Evolutionary conservation across 129 eudicot genomes (phyloP).

Genomic region (Tanacetum coccineum): DNA sequence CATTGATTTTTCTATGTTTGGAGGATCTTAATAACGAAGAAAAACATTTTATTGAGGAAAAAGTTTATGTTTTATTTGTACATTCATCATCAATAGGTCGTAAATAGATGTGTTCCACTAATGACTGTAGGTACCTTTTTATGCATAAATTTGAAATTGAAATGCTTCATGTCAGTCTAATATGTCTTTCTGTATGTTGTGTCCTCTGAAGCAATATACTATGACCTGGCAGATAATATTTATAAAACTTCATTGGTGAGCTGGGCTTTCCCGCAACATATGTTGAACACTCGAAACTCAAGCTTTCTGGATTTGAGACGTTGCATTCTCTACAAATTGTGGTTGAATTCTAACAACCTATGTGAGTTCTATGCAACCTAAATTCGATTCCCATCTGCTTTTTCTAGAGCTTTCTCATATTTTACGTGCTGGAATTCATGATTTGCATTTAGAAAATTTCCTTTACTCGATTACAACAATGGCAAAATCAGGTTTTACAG

Average conservation of each 20-base stretch:
- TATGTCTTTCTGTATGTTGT: no score
- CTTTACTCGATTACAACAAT: conserved; percentile 81
- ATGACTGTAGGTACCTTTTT: no score
- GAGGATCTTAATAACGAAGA: conserved; percentile 50
- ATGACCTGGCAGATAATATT: no score
- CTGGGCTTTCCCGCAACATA: conserved; percentile 80
- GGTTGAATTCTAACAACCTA: conserved; percentile 61
- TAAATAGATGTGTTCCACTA: background rate
- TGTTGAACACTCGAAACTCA: conserved; percentile 55
- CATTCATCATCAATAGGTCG: no score
- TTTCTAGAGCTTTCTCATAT: conserved; percentile 71
- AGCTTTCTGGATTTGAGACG: conserved; percentile 43
- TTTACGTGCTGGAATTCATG: conserved; percentile 47
- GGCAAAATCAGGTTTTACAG: conserved; percentile 80
- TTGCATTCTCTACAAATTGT: conserved; percentile 34
- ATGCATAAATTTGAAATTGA: no score
- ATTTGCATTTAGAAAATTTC: conserved; percentile 78
- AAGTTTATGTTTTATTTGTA: conserved; percentile 44
- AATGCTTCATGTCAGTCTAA: no score
- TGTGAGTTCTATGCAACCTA: conserved; percentile 56
- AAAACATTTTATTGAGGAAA: conserved; percentile 37
- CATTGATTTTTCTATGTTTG: conserved; percentile 56
- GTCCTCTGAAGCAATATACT: conserved; percentile 65
- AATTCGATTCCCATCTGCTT: conserved; percentile 61
- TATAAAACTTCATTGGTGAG: conserved; percentile 49